These are phyloP conservation scores for Lipomyces yamadae DNA, from an alignment of 805 yeast genomes.

Conservation along the genomic window DNA sequence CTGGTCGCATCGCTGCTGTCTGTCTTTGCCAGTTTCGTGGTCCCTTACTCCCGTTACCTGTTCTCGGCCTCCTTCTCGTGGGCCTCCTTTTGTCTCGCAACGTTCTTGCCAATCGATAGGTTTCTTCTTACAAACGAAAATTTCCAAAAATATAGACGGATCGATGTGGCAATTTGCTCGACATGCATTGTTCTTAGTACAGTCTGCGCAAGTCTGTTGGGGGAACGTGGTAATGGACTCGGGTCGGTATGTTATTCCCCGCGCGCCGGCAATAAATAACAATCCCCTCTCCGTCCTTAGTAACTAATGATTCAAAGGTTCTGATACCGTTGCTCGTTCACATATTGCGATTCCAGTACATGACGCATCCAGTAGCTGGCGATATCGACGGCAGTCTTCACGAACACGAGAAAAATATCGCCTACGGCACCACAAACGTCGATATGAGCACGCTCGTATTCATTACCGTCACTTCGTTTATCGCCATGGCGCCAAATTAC, in stretches of 20 bases:
- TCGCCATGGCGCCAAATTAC: slow-evolving; percentile 34
- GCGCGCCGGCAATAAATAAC: neutral
- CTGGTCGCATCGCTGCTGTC: slow-evolving; percentile 36
- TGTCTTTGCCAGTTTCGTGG: slow-evolving; percentile 29
- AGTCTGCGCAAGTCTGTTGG: slow-evolving; percentile 34
- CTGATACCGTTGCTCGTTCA: slow-evolving; percentile 35
- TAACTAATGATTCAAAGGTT: slow-evolving; percentile 11
- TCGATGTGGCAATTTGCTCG: slow-evolving; percentile 36
- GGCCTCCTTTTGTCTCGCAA: slow-evolving; percentile 32
- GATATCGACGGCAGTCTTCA: slow-evolving; percentile 1
- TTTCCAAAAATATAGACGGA: slow-evolving; percentile 31
- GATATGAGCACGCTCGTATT: slow-evolving; percentile 29
- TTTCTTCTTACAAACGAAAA: slow-evolving; percentile 20
- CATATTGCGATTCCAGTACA: slow-evolving; percentile 35
- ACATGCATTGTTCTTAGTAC: slow-evolving; percentile 35
- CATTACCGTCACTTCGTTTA: slow-evolving; percentile 33
- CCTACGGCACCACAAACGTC: slow-evolving; percentile 10
- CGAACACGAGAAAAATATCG: slow-evolving; percentile 13
- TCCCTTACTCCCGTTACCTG: slow-evolving; percentile 36
- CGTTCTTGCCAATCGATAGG: slow-evolving; percentile 33
- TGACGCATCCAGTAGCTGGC: slow-evolving; percentile 18
- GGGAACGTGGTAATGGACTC: slow-evolving; percentile 37
- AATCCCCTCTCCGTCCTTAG: too few relatives aligned
- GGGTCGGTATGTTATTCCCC: slow-evolving; percentile 26
- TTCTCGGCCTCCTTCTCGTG: slow-evolving; percentile 37